Evolutionary conservation across 495 filamentous ascomycete species (phyloP), one percentile per base, ranked within the genome.

Genomic region (Talaromyces adpressus): DNA sequence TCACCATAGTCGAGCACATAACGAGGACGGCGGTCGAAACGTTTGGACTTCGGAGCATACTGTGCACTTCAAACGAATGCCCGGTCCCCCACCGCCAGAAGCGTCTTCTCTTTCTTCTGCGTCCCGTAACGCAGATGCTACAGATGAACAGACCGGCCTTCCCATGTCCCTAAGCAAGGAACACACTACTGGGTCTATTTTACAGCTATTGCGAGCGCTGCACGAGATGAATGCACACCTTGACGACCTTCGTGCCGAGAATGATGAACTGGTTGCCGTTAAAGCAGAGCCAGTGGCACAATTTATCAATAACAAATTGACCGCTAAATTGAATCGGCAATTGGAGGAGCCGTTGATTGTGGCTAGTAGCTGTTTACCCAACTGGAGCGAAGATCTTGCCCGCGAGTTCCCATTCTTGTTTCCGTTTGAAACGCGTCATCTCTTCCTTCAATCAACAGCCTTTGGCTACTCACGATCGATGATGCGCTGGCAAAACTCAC

Each of bases 271-370:
- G 3, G 72, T 88, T 47, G 86, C 82, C 59, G 77, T 96, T 53
- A 91, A 88, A 47, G 76, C 84, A n/a, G 94, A 98, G 74, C 90
- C 93, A 6, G 71, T 97, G 47, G 88, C 93, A 11, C 95, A 98
- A 67, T 98, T 99, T 69, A 94, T 99, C 74, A 99, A 99, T 69
- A 97, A 93, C 0, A 99, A 99, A 75, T 84, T 99, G 57, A 99
- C 94, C 2, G 94, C 94, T n/a, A 99, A 99, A 75, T 82, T 99
- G 49, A 99, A 99, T 68, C 87, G 94, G 32, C 94, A 99, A 71
- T 77, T 99, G 45, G 94, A 99, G 72, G 94, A 99, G 76, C 94
- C 94, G n/a, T 79, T 99, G 49, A 97, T 99, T 65, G 94, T 99
- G 22, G 95, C 95, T 2, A 98, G 95, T 75, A 95, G 91, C 68